Conservation (phyloP, 2,329 filamentous ascomycete genomes). For the Pseudogymnoascus sp. region DNA sequence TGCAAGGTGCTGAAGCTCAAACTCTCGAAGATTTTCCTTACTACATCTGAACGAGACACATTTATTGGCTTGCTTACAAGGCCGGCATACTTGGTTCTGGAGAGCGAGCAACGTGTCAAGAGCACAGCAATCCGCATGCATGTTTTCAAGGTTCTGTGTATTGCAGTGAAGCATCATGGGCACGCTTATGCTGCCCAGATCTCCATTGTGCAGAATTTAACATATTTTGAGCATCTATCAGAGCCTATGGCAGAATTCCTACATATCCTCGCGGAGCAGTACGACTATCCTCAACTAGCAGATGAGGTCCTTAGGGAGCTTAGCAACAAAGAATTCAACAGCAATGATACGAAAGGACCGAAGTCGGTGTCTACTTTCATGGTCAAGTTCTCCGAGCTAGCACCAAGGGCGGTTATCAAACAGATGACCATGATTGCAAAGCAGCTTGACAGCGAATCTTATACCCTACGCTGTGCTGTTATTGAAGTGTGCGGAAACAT, state of each 20-base stretch:
- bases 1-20: conserved; percentile 92
- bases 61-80: conserved; percentile 88
- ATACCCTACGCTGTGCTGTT: conserved; percentile 84
- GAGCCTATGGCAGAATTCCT: conserved; percentile 99
- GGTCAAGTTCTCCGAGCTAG: conserved; percentile 83
- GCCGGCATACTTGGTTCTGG: conserved; percentile 86
- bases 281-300: conserved; percentile 90
- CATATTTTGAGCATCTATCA: conserved; percentile 97
- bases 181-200: conserved; percentile 96
- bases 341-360: conserved; percentile 87
- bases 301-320: conserved; percentile 91
- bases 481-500: conserved; percentile 98
- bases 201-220: conserved; percentile 93
- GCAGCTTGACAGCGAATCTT: conserved; percentile 93
- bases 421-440: conserved; percentile 95
- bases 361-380: conserved; percentile 96
- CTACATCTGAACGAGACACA: conserved; percentile 91
- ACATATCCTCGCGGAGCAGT: conserved; percentile 91
- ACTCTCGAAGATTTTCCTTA: conserved; percentile 85
- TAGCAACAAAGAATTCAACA: conserved; percentile 97
- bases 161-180: conserved; percentile 94
- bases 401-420: conserved; percentile 87
- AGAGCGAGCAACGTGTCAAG: conserved; percentile 90
- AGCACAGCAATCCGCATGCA: conserved; percentile 87
- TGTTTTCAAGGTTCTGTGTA: conserved; percentile 91